Evolutionary conservation across 495 filamentous ascomycete species (phyloP).

Genomic region (Paragyromitra xinjiangensis): DNA sequence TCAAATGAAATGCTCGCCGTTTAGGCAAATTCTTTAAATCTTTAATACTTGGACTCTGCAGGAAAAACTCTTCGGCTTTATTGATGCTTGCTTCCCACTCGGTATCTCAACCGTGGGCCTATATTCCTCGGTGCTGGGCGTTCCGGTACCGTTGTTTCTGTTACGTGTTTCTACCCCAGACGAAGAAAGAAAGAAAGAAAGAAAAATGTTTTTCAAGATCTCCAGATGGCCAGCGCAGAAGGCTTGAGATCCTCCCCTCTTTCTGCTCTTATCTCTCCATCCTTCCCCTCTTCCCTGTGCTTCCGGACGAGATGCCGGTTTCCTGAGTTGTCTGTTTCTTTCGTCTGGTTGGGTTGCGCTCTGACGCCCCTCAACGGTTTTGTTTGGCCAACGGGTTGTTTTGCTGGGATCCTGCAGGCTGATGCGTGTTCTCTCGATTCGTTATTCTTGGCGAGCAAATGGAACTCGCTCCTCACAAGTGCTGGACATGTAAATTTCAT

Average conservation of each 20-base stretch:
- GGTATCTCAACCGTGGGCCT: constrained; percentile 9
- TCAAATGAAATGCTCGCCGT: constrained; percentile 8
- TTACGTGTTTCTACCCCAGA: constrained; percentile 34
- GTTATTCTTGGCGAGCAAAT: constrained; percentile 28
- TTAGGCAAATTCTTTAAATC: constrained; percentile 24
- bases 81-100: not conserved
- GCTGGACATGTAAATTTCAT: constrained; percentile 29
- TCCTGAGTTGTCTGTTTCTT: constrained; percentile 36
- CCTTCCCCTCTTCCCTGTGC: constrained; percentile 34
- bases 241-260: not conserved
- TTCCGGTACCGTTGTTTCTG: constrained; percentile 33
- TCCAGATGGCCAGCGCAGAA: constrained; percentile 44
- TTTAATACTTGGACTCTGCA: not conserved
- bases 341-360: constrained; percentile 37
- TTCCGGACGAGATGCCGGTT: constrained; percentile 37
- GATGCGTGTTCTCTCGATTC: constrained; percentile 38
- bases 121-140: constrained; percentile 24
- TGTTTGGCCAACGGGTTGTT: constrained; percentile 41
- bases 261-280: constrained; percentile 31
- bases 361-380: constrained; percentile 43
- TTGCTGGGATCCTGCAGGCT: constrained; percentile 37
- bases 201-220: constrained; percentile 15
- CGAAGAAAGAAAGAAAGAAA: constrained; percentile 1
- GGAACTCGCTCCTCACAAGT: constrained; percentile 13
- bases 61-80: constrained; percentile 10